Evolutionary conservation across 2,329 filamentous ascomycete species (phyloP).

Genomic region (Clonostachys rhizophaga): DNA sequence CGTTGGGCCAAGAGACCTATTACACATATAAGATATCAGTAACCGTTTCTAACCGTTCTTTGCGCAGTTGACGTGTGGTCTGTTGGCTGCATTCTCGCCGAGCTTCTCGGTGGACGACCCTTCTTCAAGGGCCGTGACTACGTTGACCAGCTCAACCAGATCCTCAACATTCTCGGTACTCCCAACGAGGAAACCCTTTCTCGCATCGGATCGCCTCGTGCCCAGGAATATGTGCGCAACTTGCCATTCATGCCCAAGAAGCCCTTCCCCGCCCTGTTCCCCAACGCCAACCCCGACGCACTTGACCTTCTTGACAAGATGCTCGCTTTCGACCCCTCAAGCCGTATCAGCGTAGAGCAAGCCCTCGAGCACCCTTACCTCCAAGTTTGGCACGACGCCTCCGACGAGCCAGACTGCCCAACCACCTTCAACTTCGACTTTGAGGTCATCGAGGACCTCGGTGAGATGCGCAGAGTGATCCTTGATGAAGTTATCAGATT

Average conservation of each 20-base stretch:
- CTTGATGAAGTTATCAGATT: conserved; percentile 90
- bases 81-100: conserved; percentile 94
- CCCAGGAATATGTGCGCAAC: conserved; percentile 98
- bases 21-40: not conserved
- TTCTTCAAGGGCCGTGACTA: conserved; percentile 99
- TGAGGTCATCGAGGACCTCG: conserved; percentile 92
- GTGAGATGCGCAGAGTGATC: conserved; percentile 96
- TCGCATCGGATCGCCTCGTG: conserved; percentile 90
- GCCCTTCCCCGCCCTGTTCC: conserved; percentile 83
- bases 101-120: conserved; percentile 89
- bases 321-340: conserved; percentile 93
- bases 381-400: conserved; percentile 96
- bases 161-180: conserved; percentile 94
- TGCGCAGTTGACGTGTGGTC: conserved; percentile 93
- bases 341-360: conserved; percentile 89
- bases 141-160: conserved; percentile 98
- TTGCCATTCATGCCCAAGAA: conserved; percentile 93
- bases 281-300: conserved; percentile 90
- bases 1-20: conserved; percentile 33
- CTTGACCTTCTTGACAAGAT: conserved; percentile 94
- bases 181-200: conserved; percentile 92
- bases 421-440: conserved; percentile 98
- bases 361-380: conserved; percentile 96
- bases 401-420: conserved; percentile 90
- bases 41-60: not conserved